phyloP scores from a whole-genome alignment of 345 rosid genomes.

The Dipteronia sinensis region DNA sequence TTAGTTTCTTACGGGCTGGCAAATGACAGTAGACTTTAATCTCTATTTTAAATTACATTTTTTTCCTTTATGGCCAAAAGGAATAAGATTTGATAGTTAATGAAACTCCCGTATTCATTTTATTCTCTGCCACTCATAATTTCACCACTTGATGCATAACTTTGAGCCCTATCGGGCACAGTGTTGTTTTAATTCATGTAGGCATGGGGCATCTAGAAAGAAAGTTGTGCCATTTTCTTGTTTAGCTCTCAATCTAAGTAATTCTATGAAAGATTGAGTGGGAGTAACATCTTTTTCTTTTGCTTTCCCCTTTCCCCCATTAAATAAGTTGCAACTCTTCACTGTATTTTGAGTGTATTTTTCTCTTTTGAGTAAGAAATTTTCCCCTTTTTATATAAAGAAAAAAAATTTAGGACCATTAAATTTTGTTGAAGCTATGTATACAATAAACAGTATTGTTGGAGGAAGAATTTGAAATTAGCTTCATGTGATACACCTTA shows the following conservation, averaged over 20 bases:
- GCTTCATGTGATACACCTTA: background rate
- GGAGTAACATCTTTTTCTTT: background rate
- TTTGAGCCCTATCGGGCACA: background rate
- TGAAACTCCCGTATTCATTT: conserved; percentile 12
- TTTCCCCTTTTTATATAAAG: background rate
- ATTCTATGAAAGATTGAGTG: background rate
- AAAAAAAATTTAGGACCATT: background rate
- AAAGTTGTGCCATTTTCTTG: conserved; percentile 7
- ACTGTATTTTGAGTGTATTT: background rate
- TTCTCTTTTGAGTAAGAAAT: background rate
- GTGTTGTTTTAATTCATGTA: background rate
- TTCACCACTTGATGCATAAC: conserved; percentile 13
- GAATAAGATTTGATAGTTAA: conserved; percentile 18
- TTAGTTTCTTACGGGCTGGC: conserved; percentile 31
- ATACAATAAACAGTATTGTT: background rate
- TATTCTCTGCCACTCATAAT: conserved; percentile 16
- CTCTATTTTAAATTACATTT: background rate
- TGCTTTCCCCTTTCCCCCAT: background rate
- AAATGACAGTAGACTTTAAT: conserved; percentile 21
- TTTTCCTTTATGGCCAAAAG: background rate
- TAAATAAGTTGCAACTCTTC: background rate
- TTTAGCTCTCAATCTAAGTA: background rate
- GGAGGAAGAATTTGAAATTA: background rate
- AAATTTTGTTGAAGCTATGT: background rate
- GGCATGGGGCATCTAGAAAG: conserved; percentile 12